phyloP scores from a whole-genome alignment of 768 basidiomycete species.

The Tulasnella sp. region DNA sequence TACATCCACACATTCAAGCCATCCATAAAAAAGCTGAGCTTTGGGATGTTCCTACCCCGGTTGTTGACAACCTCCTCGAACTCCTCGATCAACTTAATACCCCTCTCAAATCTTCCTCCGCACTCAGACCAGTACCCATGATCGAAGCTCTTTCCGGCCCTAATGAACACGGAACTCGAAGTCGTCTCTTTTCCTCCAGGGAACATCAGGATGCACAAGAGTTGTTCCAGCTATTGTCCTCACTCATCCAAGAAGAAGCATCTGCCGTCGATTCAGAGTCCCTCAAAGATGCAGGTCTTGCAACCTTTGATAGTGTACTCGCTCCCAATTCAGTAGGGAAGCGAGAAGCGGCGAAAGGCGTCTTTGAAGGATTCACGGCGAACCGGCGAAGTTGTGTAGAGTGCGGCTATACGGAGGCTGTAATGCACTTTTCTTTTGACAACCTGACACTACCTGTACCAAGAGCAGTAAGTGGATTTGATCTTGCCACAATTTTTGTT shows the following conservation, averaged over 20 bases:
- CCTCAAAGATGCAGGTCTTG: slow-evolving; percentile 56
- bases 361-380: slow-evolving; percentile 84
- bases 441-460: slow-evolving; percentile 73
- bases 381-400: slow-evolving; percentile 75
- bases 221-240: slow-evolving; percentile 86
- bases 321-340: slow-evolving; percentile 16
- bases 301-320: slow-evolving; percentile 34
- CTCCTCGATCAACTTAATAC: slow-evolving; percentile 58
- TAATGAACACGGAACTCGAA: slow-evolving; percentile 38
- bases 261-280: slow-evolving; percentile 57
- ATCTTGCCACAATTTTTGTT: slow-evolving; percentile 9
- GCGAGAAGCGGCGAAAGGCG: slow-evolving; percentile 44
- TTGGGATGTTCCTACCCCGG: slow-evolving; percentile 71
- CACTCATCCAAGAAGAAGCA: slow-evolving; percentile 80
- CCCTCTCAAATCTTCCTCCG: slow-evolving; percentile 40
- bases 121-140: slow-evolving; percentile 60
- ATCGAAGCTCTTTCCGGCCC: slow-evolving; percentile 53
- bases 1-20: slow-evolving; percentile 65
- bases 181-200: slow-evolving; percentile 66
- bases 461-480: slow-evolving; percentile 37
- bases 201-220: slow-evolving; percentile 99
- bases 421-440: slow-evolving; percentile 83
- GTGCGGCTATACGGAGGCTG: slow-evolving; percentile 89
- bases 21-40: slow-evolving; percentile 66
- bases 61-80: slow-evolving; percentile 66